phyloP scores from a whole-genome alignment of 1,284 basidiomycete genomes.

The Cryptococcus sp. region DNA sequence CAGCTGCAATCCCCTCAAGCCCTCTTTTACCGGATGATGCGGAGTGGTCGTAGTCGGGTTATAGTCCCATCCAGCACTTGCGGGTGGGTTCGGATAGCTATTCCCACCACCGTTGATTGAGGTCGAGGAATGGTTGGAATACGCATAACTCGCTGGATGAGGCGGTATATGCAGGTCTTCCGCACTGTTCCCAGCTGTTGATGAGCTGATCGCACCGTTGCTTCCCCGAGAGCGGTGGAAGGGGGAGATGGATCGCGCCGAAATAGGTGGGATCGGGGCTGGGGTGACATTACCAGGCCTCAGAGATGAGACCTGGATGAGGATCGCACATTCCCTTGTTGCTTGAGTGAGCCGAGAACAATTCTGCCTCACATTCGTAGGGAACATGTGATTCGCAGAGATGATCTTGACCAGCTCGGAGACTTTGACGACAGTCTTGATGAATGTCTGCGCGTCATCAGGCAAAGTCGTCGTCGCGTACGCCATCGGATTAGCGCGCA shows the following conservation, averaged over 20 bases:
- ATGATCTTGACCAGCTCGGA: conserved; percentile 53
- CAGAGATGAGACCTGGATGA: conserved; percentile 51
- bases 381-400: conserved; percentile 49
- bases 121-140: no score
- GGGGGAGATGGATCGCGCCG: conserved; percentile 15
- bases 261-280: conserved; percentile 14
- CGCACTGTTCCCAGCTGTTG: neutral
- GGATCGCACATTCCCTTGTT: conserved; percentile 56
- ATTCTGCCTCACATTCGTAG: conserved; percentile 40
- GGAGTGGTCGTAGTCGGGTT: no score
- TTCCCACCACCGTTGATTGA: no score
- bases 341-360: conserved; percentile 53
- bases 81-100: no score
- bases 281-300: conserved; percentile 37
- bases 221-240: conserved; percentile 1
- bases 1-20: conserved; percentile 35
- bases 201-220: neutral
- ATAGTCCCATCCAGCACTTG: neutral
- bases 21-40: conserved; percentile 6
- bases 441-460: conserved; percentile 45
- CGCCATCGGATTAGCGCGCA: conserved; percentile 43
- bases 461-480: conserved; percentile 36
- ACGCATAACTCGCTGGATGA: conserved; percentile 1
- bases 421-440: conserved; percentile 55
- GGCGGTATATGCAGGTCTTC: conserved; percentile 1